Percentiles rank a stretch among this genome's conserved stretches.
These are phyloP conservation scores for Trametes sanguinea DNA, from an alignment of 768 basidiomycete species.

Conservation along the genomic window DNA sequence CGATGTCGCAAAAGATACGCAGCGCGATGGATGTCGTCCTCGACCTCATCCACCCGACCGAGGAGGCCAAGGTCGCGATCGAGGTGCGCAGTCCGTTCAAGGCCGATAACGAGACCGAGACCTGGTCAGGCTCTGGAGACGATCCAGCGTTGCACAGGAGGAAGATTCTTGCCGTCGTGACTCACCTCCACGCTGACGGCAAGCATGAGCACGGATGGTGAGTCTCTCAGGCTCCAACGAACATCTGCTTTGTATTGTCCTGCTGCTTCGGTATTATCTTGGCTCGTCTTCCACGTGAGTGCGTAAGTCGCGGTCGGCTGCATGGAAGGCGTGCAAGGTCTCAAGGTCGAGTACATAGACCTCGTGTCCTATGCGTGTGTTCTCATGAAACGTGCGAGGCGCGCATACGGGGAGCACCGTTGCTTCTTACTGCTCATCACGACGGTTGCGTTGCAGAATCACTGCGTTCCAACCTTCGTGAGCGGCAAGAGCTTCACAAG, in stretches of 20 bases:
- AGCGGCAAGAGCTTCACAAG: too few species aligned
- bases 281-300: not conserved
- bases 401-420: not conserved
- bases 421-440: not conserved
- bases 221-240: constrained; percentile 5
- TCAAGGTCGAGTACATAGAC: not conserved
- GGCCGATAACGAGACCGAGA: constrained; percentile 8
- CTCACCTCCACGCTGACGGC: constrained; percentile 40
- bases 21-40: constrained; percentile 17
- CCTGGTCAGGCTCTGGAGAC: constrained; percentile 11
- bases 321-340: not conserved
- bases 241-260: not conserved
- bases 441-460: too few species aligned
- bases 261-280: constrained; percentile 5
- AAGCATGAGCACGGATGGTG: constrained; percentile 40
- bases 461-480: too few species aligned
- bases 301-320: not conserved
- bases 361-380: not conserved
- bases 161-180: constrained; percentile 30
- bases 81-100: constrained; percentile 33
- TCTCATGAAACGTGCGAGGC: not conserved
- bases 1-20: not conserved
- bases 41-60: constrained; percentile 41
- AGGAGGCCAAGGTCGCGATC: constrained; percentile 46
- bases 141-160: constrained; percentile 1